phyloP scores from a whole-genome alignment of 768 basidiomycete species.

The Podaxis sp. region DNA sequence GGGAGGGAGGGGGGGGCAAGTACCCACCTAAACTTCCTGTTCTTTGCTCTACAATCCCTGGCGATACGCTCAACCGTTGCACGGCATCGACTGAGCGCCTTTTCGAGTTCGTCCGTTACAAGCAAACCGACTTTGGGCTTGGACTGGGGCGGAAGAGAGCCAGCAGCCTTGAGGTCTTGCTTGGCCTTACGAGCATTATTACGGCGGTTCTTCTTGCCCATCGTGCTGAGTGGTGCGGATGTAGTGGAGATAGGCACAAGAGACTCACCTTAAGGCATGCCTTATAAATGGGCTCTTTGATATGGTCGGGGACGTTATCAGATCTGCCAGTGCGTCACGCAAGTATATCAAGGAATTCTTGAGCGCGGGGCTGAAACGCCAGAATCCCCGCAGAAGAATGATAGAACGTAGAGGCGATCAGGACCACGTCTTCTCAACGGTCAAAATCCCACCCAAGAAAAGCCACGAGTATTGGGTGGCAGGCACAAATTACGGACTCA shows the following conservation, averaged over 20 bases:
- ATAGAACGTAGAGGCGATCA: neutral
- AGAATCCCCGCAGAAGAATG: neutral
- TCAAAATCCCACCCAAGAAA: neutral
- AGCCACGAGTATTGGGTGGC: neutral
- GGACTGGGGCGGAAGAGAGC: neutral
- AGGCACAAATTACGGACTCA: neutral
- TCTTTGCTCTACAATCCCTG: slow-evolving; percentile 44
- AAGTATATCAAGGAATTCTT: neutral
- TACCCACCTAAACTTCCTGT: slow-evolving; percentile 48
- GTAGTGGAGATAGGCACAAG: neutral
- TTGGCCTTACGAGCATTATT: neutral
- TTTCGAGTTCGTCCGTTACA: slow-evolving; percentile 49
- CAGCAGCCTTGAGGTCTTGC: neutral
- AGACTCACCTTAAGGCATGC: neutral
- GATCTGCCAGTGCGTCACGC: neutral
- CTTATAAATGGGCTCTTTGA: neutral
- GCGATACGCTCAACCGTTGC: slow-evolving; percentile 43
- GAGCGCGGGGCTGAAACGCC: neutral
- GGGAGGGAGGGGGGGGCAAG: neutral
- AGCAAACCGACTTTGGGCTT: slow-evolving; percentile 38
- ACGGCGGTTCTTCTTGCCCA: neutral
- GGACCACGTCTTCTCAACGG: neutral
- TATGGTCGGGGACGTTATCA: neutral
- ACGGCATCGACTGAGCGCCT: slow-evolving; percentile 45
- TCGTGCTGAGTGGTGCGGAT: neutral